Percentiles rank a stretch among this genome's conserved stretches.
These are phyloP conservation scores for Poa pratensis DNA, from an alignment of 176 grass and related monocot genomes.

Conservation along the genomic window DNA sequence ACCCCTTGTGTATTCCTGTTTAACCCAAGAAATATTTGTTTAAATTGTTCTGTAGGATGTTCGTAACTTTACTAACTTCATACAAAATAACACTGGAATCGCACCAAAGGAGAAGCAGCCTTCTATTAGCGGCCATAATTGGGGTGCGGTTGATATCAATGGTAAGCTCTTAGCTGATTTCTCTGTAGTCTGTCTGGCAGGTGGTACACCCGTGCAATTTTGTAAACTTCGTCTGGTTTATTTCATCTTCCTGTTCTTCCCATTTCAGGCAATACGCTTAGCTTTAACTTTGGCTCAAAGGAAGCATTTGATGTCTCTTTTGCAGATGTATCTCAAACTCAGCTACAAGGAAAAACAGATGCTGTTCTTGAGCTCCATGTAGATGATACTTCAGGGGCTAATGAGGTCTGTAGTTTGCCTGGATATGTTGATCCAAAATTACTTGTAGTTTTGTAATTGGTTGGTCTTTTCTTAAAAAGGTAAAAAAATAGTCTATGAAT, in stretches of 20 bases:
- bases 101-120: slow-evolving; percentile 79
- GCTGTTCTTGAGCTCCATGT: slow-evolving; percentile 89
- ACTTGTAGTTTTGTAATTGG: slow-evolving; percentile 27
- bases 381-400: slow-evolving; percentile 92
- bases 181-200: slow-evolving; percentile 28
- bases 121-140: slow-evolving; percentile 84
- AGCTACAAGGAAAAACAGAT: slow-evolving; percentile 96
- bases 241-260: slow-evolving; percentile 20
- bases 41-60: slow-evolving; percentile 66
- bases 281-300: slow-evolving; percentile 76
- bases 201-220: background rate
- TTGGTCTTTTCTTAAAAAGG: background rate
- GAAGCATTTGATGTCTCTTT: slow-evolving; percentile 93
- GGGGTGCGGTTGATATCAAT: slow-evolving; percentile 80
- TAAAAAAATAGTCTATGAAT: slow-evolving; percentile 4
- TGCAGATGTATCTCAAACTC: slow-evolving; percentile 88
- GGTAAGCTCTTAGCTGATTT: slow-evolving; percentile 48
- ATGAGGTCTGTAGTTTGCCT: slow-evolving; percentile 59
- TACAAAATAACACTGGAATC: slow-evolving; percentile 75
- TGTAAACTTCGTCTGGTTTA: slow-evolving; percentile 13
- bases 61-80: slow-evolving; percentile 69
- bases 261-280: slow-evolving; percentile 76
- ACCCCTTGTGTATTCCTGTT: slow-evolving; percentile 5
- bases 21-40: slow-evolving; percentile 23
- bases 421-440: slow-evolving; percentile 29